Evolutionary conservation across 768 basidiomycete species (phyloP), one percentile per base, ranked within the genome.

Genomic region (Collybia mongolica): DNA sequence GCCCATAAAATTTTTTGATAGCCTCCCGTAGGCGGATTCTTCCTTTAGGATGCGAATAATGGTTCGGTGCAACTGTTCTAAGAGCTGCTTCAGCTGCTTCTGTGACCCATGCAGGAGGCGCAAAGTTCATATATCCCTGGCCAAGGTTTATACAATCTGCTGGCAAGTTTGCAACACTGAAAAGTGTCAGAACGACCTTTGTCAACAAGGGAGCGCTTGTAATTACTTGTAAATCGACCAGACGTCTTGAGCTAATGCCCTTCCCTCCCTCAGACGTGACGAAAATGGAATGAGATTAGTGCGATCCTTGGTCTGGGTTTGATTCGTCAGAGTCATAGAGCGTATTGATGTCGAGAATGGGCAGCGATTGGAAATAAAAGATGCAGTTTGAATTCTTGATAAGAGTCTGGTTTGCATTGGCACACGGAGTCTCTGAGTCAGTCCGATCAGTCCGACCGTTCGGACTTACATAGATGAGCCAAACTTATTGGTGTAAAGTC

Each of bases 101-200:
- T 37, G 75, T 81, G 50, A 95, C 79, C 87, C 90, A 94, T 51
- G 75, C 60, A 2, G 93, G 91, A 14, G 93, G 93, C 1, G 83
- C 66, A 64, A 94, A 95, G 74, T 93, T 93, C 93, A 95, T 95
- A 70, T 93, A 95, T 3, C 88, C 88, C 66, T 86, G 96, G 3
- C 96, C 96, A 39, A 99, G 86, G 69, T 99, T 99, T 64, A 99
- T 89, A 56, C 92, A 93, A 64, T 98, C 92, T 8, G 81, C 55
- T 0, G 96, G 96, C 55, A 98, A 78, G 61, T 97, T 96, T 37
- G 78, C 86, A 39, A 81, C 92, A 64, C 93, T 97, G 64, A 17
- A 32, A 20, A 42, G 17, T n/a, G 48, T 36, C 46, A 55, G 41
- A 39, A 47, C 37, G 29, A 44, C 28, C 37, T 40, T 39, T 49